Evolutionary conservation across 2,329 filamentous ascomycete genomes (phyloP), one percentile per base, ranked within the genome.

Genomic region (Trichoderma gracile): DNA sequence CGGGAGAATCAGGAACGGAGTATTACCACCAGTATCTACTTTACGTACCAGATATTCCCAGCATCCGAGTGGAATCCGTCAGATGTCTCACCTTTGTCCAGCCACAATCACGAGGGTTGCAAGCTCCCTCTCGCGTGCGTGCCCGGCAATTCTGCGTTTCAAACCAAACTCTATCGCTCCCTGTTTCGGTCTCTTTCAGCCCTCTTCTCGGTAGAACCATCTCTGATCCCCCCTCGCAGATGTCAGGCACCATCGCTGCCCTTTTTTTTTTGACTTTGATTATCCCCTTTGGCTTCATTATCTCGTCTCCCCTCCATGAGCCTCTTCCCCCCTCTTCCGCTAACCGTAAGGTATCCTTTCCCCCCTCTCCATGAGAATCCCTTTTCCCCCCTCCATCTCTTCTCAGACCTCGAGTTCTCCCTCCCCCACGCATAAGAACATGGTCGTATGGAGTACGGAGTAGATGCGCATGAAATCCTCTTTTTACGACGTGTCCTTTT

Each of bases 241-340:
- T 9, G 47, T 17, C n/a, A 17, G 17, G 21, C 27, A 46, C 45
- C 27, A 30, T 33, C 43, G 58, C 58, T 53, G 58, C 58, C 58
- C 58, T 61, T 61, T 27, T 61, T 27, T 61, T 53, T 61, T 27
- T 61, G 58, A 61, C 58, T 61, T 47, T 61, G 42, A 33, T 43
- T 9, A 3, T 52, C 46, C 57, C 57, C 47, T 40, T 27, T 43
- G 19, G 19, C 38, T 21, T 33, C 42, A 12, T 3, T 19, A 38
- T 23, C 46, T 60, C 10, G 17, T 50, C 46, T 47, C 43, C 43
- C 45, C 56, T 59, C 45, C 45, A 49, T 14, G 5, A 38, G 17
- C 55, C 27, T 42, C n/a, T 42, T 33, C 54, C 27, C 27, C 27
- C 27, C 27, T 27, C 27, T 27, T 27, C 27, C 27, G 27, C 27